A percentile compares a stretch with the other conserved stretches of the same genome.
Evolutionary conservation across 495 filamentous ascomycete species (phyloP).

Genomic region (Aspergillus saccharolyticus): DNA sequence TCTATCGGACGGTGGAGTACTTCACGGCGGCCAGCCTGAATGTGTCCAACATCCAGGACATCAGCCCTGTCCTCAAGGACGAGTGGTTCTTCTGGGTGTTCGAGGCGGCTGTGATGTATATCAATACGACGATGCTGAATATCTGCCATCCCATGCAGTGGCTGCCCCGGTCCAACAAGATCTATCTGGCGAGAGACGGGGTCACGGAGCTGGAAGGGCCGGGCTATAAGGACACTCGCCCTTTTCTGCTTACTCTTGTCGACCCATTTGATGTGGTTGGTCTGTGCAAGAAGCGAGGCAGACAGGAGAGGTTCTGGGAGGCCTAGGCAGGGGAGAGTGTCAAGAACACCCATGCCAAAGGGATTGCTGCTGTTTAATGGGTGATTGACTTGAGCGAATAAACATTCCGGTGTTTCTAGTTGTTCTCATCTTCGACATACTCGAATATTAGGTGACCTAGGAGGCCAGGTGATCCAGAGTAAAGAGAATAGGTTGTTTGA

Average conservation of each 20-base stretch:
- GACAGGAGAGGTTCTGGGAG: conserved; percentile 54
- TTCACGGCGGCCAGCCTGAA: conserved; percentile 40
- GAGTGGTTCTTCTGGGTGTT: conserved; percentile 75
- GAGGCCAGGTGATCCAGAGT: no score
- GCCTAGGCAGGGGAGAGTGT: background rate
- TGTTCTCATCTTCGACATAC: no score
- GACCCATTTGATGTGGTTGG: conserved; percentile 67
- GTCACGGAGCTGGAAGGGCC: conserved; percentile 59
- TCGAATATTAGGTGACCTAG: no score
- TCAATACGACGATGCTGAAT: conserved; percentile 58
- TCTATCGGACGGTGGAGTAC: conserved; percentile 65
- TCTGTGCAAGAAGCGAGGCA: conserved; percentile 46
- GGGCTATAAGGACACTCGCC: conserved; percentile 56
- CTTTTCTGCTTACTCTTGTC: conserved; percentile 50
- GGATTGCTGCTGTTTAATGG: background rate
- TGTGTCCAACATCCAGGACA: conserved; percentile 31
- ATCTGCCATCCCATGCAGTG: conserved; percentile 56
- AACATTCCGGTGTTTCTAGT: background rate
- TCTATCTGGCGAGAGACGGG: conserved; percentile 61
- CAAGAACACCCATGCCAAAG: background rate
- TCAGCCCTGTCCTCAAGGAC: conserved; percentile 54
- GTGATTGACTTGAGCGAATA: no score
- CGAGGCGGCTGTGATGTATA: conserved; percentile 59
- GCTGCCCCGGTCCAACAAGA: conserved; percentile 57
- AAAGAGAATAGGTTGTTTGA: no score